phyloP scores from a whole-genome alignment of 1,139 yeast genomes.

The Magnusiomyces paraingens region DNA sequence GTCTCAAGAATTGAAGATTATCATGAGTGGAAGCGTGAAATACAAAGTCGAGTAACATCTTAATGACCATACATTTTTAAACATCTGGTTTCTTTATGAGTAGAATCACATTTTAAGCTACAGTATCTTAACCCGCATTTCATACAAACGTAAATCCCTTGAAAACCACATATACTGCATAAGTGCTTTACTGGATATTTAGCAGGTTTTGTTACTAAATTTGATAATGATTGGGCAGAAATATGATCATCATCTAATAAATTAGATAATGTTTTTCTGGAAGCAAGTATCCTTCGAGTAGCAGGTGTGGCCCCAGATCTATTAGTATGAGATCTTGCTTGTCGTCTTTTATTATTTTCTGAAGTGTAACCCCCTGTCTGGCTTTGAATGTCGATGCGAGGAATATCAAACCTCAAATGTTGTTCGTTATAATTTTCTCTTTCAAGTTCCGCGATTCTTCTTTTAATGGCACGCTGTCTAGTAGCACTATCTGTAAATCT shows the following conservation, averaged over 20 bases:
- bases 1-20: conserved; percentile 19
- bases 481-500: conserved; percentile 20
- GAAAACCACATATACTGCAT: conserved; percentile 41
- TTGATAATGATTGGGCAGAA: conserved; percentile 27
- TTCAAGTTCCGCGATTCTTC: conserved; percentile 37
- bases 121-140: conserved; percentile 37
- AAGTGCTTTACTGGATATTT: conserved; percentile 32
- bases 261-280: conserved; percentile 36
- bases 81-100: conserved; percentile 40
- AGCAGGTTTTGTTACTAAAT: conserved; percentile 31
- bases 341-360: conserved; percentile 19
- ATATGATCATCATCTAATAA: conserved; percentile 39
- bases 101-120: conserved; percentile 32
- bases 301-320: conserved; percentile 14
- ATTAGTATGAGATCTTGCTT: not conserved
- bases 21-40: conserved; percentile 20
- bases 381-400: conserved; percentile 27
- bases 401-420: conserved; percentile 34
- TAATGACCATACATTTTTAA: conserved; percentile 26
- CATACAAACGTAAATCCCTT: conserved; percentile 32
- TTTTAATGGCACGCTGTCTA: conserved; percentile 25
- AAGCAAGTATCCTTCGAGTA: conserved; percentile 34
- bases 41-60: conserved; percentile 1
- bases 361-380: conserved; percentile 21
- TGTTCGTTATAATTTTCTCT: conserved; percentile 37